Percentiles rank a stretch among this genome's conserved stretches.
Conservation (phyloP, 768 basidiomycete genomes). For the Thelephora ganbajun region DNA sequence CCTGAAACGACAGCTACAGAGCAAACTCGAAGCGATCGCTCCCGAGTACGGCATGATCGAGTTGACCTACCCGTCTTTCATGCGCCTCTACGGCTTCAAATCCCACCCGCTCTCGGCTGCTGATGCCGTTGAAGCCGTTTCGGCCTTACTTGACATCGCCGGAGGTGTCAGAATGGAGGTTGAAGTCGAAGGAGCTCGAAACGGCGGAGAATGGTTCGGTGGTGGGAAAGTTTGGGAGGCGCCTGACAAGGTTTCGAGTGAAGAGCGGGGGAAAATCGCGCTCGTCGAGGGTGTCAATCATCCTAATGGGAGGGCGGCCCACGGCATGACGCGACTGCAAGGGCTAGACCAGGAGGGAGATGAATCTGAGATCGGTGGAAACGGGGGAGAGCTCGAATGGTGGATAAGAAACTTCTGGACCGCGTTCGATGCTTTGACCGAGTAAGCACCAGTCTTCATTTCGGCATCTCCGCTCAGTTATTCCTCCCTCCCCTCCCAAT, state of each 20-base stretch:
- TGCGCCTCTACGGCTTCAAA: conserved; percentile 81
- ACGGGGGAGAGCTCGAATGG: conserved; percentile 48
- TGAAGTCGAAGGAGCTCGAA: conserved; percentile 74
- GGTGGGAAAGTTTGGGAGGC: conserved; percentile 67
- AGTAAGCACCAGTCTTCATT: conserved; percentile 42
- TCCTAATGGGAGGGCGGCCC: conserved; percentile 11
- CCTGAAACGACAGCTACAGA: conserved; percentile 65
- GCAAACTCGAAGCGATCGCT: conserved; percentile 77
- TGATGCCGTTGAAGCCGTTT: conserved; percentile 84
- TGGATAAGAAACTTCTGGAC: conserved; percentile 93
- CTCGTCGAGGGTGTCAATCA: conserved; percentile 13
- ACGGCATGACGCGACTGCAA: conserved; percentile 5
- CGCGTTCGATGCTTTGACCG: conserved; percentile 79
- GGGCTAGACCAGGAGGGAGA: conserved; percentile 8
- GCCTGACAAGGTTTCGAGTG: conserved; percentile 20
- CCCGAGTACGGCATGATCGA: conserved; percentile 94
- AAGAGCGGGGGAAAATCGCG: conserved; percentile 27
- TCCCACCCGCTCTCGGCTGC: conserved; percentile 81
- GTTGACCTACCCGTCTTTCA: conserved; percentile 87
- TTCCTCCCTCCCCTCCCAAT: not conserved
- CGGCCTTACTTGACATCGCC: conserved; percentile 82
- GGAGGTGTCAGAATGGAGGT: conserved; percentile 84
- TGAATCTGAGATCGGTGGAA: conserved; percentile 11
- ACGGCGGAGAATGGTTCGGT: conserved; percentile 96
- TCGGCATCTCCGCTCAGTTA: not conserved